Conservation (phyloP, 441 rosid species). For the Adansonia rubrostipa region DNA sequence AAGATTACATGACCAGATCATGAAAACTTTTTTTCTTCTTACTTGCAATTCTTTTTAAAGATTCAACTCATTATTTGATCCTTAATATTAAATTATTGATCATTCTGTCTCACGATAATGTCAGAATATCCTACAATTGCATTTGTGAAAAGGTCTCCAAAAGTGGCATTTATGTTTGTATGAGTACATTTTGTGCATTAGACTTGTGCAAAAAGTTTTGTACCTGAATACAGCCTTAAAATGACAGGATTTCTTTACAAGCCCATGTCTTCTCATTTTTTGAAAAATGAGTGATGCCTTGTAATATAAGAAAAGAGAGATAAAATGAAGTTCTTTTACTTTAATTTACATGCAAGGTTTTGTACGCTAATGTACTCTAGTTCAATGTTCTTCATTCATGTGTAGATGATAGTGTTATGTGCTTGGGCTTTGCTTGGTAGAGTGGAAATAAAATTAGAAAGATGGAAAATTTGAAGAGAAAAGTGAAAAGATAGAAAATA, state of each 20-base stretch:
- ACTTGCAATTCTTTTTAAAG: background rate
- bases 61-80: background rate
- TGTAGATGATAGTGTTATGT: background rate
- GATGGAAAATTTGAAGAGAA: too few relatives aligned
- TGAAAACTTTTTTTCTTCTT: slow-evolving; percentile 4
- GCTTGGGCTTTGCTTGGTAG: background rate
- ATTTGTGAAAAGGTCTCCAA: background rate
- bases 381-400: background rate
- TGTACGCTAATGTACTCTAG: background rate
- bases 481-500: too few relatives aligned
- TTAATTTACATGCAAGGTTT: background rate
- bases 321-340: background rate
- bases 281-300: background rate
- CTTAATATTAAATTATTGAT: background rate
- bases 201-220: background rate
- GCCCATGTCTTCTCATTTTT: background rate
- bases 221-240: background rate
- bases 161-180: background rate
- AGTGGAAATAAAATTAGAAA: background rate
- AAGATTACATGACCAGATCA: background rate
- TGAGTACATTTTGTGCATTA: background rate
- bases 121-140: background rate
- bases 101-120: background rate
- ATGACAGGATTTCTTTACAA: background rate
- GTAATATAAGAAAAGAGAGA: background rate